Evolutionary conservation across 768 basidiomycete genomes (phyloP), one percentile per base, ranked within the genome.

Genomic region (Botryobasidium botryosum): DNA sequence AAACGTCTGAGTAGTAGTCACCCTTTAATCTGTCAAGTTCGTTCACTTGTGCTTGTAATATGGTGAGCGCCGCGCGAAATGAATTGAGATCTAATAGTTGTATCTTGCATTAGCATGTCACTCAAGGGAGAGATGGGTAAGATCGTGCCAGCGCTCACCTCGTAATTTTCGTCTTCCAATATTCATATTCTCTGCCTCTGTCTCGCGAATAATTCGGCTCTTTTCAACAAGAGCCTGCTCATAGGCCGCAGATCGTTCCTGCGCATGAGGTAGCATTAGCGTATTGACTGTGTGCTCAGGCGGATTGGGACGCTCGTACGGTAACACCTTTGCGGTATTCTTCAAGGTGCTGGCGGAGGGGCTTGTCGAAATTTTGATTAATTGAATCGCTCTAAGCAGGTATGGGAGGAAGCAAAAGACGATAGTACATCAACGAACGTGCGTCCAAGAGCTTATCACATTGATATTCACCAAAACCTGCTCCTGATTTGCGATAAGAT

Each of bases 401-500:
- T 25, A 35, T 23, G 7, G 4, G 23, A 10, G 10, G 44, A 23
- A 50, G 37, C 15, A 40, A 8, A 33, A 33, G 17, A 17, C 10
- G 31, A 17, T 33, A 33, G 31, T 33, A 17, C 31, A 33, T 12
- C 12, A n/a, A n/a, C 23, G 12, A 13, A 39, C 20, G 37, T 21
- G 37, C 37, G 21, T 47, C 52, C 43, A 46, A 40, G 15, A 3
- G 25, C 5, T 13, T 10, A 8, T 3, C 20, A 21, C 43, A 40
- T 25, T 17, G 42, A 40, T 21, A 40, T n/a, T n/a, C n/a, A 87
- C 86, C 57, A 96, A 64, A 46, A 96, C 75, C 59, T 88, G 85
- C 72, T 84, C 88, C 52, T 91, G 85, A 58, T 91, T 92, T 40
- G 80, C 77, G 53, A 92, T 78, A 51, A 96, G 71, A 59, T 91